Evolutionary conservation across 306 rosid species (phyloP).

Genomic region (Rosa lucieae): DNA sequence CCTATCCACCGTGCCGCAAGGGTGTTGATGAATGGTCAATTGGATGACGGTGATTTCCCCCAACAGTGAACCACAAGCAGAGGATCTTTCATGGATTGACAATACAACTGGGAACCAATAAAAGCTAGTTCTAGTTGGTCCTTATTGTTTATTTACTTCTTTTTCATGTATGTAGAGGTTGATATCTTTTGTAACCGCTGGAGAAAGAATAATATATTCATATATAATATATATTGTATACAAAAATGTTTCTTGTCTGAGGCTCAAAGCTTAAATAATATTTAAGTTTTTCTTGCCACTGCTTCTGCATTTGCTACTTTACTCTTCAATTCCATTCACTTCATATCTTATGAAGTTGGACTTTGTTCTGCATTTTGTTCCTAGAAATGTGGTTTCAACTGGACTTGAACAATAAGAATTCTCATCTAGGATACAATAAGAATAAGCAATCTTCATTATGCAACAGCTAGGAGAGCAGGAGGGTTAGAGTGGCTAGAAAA

Average conservation of each 20-base stretch:
- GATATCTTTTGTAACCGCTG: background rate
- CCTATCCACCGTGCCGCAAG: slow-evolving; percentile 42
- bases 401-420: background rate
- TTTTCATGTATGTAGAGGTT: slow-evolving; percentile 1
- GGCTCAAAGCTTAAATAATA: background rate
- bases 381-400: background rate
- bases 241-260: background rate
- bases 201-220: slow-evolving; percentile 4
- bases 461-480: background rate
- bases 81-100: background rate
- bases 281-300: slow-evolving; percentile 7
- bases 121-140: slow-evolving; percentile 21
- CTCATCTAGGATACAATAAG: background rate
- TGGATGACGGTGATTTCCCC: slow-evolving; percentile 39
- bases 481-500: background rate
- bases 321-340: background rate
- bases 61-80: slow-evolving; percentile 24
- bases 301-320: background rate
- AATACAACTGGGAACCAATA: slow-evolving; percentile 11
- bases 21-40: slow-evolving; percentile 37
- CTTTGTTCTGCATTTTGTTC: background rate
- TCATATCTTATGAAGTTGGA: background rate
- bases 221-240: background rate
- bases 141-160: background rate
- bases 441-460: background rate